phyloP scores from a whole-genome alignment of 768 basidiomycete genomes.

The Candolleomyces aberdarensis region DNA sequence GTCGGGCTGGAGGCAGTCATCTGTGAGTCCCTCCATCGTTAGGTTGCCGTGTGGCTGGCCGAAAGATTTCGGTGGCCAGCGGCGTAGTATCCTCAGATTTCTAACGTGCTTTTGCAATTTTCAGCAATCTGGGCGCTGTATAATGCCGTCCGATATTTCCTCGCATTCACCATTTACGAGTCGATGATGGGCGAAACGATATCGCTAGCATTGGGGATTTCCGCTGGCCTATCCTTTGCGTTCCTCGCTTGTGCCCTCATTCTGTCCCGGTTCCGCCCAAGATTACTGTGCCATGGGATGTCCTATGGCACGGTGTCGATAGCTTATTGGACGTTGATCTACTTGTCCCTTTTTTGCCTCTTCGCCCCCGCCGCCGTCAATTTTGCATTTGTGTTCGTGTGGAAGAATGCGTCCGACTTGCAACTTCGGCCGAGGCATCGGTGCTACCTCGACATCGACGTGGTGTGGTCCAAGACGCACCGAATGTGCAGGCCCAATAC shows the following conservation, averaged over 20 bases:
- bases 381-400: constrained; percentile 49
- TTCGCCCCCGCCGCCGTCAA: constrained; percentile 54
- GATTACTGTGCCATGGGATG: constrained; percentile 29
- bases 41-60: background rate
- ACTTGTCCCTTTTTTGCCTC: constrained; percentile 43
- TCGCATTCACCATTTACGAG: constrained; percentile 49
- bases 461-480: constrained; percentile 53
- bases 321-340: constrained; percentile 30
- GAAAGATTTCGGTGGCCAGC: background rate
- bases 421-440: constrained; percentile 37
- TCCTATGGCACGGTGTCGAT: constrained; percentile 23
- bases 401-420: constrained; percentile 40
- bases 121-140: constrained; percentile 61
- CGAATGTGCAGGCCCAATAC: constrained; percentile 24
- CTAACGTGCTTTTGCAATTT: background rate
- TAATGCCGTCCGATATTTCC: constrained; percentile 60
- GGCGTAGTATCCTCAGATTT: constrained; percentile 1
- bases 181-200: constrained; percentile 37
- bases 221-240: constrained; percentile 39
- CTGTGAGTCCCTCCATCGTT: constrained; percentile 26
- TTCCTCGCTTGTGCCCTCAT: constrained; percentile 34
- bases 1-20: constrained; percentile 31
- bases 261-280: constrained; percentile 38
- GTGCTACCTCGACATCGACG: constrained; percentile 66
- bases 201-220: constrained; percentile 48